Base-by-base conservation (phyloP, 768 basidiomycete species). In the Sarcodon sp. region DNA sequence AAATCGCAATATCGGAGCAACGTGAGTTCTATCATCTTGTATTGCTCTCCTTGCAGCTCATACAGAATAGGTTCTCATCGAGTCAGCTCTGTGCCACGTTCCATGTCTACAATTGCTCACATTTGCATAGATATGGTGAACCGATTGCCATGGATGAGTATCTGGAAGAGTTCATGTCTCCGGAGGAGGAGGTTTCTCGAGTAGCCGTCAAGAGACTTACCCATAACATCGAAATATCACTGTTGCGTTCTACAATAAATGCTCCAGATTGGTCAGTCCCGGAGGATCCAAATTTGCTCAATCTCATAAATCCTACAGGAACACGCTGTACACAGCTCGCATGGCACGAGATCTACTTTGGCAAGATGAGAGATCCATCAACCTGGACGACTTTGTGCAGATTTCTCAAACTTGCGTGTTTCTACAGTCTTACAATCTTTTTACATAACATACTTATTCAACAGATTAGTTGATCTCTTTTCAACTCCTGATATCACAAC, bases 301-400 rank as follows among this genome's bases (percentile, higher is more conserved):
- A 44, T 34, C 35, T 27, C 35, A 12, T 46, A 18, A 9, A n/a
- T 27, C 11, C n/a, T 39, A 10, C 43, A 96, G 90, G 92, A 86
- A 94, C 51, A 87, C 89, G 0, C 70, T 96, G 4, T 88, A 86
- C 63, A 80, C 79, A 34, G 92, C 91, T 6, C 79, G 87, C 49
- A 97, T 94, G 85, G 90, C 93, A 11, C 72, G 88, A 46, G 88
- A 96, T 59, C 66, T 99, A 36, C 69, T 99, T n/a, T 98, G 91
- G 90, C 83, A 83, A 57, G 73, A 79, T 50, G 83, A 90, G 50
- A 73, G 75, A 51, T 73, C 77, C 32, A 79, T 98, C 50, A 71
- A 79, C 45, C 75, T 94, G 43, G 78, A 83, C 43, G 80, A 96
- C 47, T 94, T 87, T 59, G 83, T 91, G 16, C 62, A 70, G 10